Conservation (phyloP, 108 stramenopile genomes). For the Licmophora abbreviata region DNA sequence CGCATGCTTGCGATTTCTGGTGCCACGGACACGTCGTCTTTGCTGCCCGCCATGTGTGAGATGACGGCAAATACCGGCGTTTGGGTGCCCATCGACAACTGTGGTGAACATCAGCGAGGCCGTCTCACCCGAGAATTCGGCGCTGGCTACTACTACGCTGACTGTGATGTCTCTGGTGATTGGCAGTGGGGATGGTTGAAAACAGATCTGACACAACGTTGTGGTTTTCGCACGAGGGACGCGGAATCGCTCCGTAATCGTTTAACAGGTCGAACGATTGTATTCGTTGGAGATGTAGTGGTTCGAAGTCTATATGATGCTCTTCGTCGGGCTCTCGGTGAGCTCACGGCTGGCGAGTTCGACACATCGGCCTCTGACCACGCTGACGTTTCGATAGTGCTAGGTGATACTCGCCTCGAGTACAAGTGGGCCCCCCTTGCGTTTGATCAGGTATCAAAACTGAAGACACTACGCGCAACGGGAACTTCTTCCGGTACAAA, state of each 20-base stretch:
- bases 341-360: constrained; percentile 24
- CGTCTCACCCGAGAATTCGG: neutral
- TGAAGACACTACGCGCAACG: constrained; percentile 17
- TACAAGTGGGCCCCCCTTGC: constrained; percentile 42
- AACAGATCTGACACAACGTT: constrained; percentile 2
- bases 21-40: neutral
- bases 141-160: constrained; percentile 7
- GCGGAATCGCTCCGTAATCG: constrained; percentile 10
- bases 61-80: constrained; percentile 21
- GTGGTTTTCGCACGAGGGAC: constrained; percentile 20
- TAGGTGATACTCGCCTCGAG: constrained; percentile 16
- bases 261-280: constrained; percentile 16
- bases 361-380: constrained; percentile 15
- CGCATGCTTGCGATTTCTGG: constrained; percentile 4
- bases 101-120: constrained; percentile 12
- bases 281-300: constrained; percentile 37
- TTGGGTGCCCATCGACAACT: constrained; percentile 27
- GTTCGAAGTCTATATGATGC: constrained; percentile 25
- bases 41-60: constrained; percentile 9
- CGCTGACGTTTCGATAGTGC: constrained; percentile 15
- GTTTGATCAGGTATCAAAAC: constrained; percentile 22
- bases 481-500: neutral
- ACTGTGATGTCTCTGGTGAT: constrained; percentile 10
- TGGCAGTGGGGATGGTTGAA: constrained; percentile 34
- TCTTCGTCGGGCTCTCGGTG: constrained; percentile 24